phyloP scores from a whole-genome alignment of 2,329 filamentous ascomycete species.

The Nemania serpens region DNA sequence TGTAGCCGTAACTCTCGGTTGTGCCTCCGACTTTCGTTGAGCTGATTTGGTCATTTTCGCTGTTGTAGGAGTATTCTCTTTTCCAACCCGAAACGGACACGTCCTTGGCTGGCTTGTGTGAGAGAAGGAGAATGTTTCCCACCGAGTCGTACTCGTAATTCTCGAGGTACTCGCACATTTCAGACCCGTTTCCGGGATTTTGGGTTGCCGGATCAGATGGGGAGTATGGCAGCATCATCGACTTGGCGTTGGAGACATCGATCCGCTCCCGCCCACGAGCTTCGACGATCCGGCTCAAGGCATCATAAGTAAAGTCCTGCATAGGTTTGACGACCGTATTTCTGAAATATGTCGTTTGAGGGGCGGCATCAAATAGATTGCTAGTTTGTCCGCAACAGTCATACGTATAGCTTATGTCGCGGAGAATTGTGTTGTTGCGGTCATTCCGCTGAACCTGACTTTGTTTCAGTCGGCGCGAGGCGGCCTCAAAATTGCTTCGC shows the following conservation, averaged over 20 bases:
- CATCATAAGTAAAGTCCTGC: neutral
- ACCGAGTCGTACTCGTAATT: neutral
- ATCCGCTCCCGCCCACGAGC: neutral
- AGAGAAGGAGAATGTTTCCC: neutral
- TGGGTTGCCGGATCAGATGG: neutral
- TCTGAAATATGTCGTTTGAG: neutral
- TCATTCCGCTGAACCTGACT: neutral
- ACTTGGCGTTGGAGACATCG: neutral
- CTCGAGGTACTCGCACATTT: neutral
- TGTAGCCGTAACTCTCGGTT: neutral
- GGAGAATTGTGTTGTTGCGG: neutral
- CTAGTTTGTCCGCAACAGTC: neutral
- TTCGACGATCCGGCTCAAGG: neutral
- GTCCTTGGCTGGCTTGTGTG: neutral
- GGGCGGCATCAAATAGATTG: neutral
- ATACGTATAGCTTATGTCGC: neutral
- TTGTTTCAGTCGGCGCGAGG: neutral
- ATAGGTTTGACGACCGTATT: neutral
- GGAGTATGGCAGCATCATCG: neutral
- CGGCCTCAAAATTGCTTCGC: neutral
- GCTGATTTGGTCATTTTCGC: neutral
- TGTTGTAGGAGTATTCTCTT: neutral
- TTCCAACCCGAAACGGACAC: neutral
- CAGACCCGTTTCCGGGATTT: neutral
- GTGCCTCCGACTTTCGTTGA: neutral